Evolutionary conservation across 2,329 filamentous ascomycete genomes (phyloP).

Genomic region (Septoria petroselini): DNA sequence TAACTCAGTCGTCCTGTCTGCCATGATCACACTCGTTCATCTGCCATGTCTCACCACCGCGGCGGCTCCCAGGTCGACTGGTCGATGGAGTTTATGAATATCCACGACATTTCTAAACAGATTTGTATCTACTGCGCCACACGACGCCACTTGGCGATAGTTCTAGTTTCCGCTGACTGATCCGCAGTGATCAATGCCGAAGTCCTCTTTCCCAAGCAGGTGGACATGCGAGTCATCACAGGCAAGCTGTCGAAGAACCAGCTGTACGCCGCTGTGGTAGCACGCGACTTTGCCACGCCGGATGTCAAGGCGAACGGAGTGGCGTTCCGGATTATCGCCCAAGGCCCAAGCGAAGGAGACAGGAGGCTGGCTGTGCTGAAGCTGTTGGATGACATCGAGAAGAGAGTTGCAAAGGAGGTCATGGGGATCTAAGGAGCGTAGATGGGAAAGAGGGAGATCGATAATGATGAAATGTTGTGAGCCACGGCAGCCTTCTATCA

Average conservation of each 20-base stretch:
- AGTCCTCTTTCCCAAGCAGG: slow-evolving; percentile 25
- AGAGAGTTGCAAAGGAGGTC: slow-evolving; percentile 25
- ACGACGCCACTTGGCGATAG: slow-evolving; percentile 2
- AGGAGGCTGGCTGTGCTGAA: slow-evolving; percentile 26
- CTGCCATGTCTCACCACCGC: slow-evolving; percentile 10
- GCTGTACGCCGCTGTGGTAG: slow-evolving; percentile 23
- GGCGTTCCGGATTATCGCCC: slow-evolving; percentile 25
- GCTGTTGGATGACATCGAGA: slow-evolving; percentile 28
- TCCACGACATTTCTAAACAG: slow-evolving; percentile 14
- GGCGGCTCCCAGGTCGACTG: slow-evolving; percentile 9
- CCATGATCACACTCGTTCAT: neutral
- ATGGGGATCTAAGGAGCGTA: slow-evolving; percentile 16
- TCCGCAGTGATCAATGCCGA: slow-evolving; percentile 25
- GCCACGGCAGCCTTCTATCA: too few species aligned
- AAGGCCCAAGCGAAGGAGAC: slow-evolving; percentile 21
- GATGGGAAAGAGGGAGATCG: too few species aligned
- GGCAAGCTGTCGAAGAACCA: slow-evolving; percentile 18
- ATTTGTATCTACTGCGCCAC: slow-evolving; percentile 23
- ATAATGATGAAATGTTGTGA: neutral
- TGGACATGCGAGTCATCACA: slow-evolving; percentile 25
- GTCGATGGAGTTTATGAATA: slow-evolving; percentile 16
- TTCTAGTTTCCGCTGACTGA: slow-evolving; percentile 11
- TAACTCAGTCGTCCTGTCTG: neutral
- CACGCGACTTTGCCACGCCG: slow-evolving; percentile 19
- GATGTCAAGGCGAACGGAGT: slow-evolving; percentile 18